phyloP scores from a whole-genome alignment of 1,284 basidiomycete genomes.

The Pseudomicrostroma phylloplanum region DNA sequence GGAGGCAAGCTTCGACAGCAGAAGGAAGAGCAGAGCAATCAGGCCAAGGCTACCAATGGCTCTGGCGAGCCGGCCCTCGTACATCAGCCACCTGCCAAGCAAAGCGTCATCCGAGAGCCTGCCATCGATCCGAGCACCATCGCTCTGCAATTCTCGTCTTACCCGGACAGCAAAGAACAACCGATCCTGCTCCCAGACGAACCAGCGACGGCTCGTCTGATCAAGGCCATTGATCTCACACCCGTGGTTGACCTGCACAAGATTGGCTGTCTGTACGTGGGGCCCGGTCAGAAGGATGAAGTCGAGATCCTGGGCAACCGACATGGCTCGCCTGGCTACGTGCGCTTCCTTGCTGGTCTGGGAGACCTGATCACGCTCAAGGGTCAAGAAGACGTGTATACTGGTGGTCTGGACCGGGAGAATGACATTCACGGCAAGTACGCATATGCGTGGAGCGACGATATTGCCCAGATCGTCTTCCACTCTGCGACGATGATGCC shows the following conservation, averaged over 20 bases:
- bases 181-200: slow-evolving; percentile 55
- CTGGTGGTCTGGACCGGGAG: slow-evolving; percentile 80
- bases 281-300: slow-evolving; percentile 79
- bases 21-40: background rate
- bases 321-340: slow-evolving; percentile 89
- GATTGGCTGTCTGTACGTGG: slow-evolving; percentile 92
- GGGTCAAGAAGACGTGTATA: slow-evolving; percentile 75
- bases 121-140: slow-evolving; percentile 79
- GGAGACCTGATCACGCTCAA: slow-evolving; percentile 84
- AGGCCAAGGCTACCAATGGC: background rate
- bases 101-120: slow-evolving; percentile 1
- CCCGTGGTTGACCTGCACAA: slow-evolving; percentile 97
- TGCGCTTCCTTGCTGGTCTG: slow-evolving; percentile 80
- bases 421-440: slow-evolving; percentile 64
- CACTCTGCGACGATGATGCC: slow-evolving; percentile 98
- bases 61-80: background rate
- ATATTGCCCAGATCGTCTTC: slow-evolving; percentile 89
- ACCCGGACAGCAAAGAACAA: slow-evolving; percentile 46
- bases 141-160: slow-evolving; percentile 70
- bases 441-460: slow-evolving; percentile 93
- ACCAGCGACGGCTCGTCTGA: slow-evolving; percentile 59
- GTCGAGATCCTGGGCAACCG: slow-evolving; percentile 80
- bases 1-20: background rate
- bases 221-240: slow-evolving; percentile 71
- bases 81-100: background rate